phyloP scores from a whole-genome alignment of 2,329 filamentous ascomycete genomes.

The Pseudogymnoascus sp. region DNA sequence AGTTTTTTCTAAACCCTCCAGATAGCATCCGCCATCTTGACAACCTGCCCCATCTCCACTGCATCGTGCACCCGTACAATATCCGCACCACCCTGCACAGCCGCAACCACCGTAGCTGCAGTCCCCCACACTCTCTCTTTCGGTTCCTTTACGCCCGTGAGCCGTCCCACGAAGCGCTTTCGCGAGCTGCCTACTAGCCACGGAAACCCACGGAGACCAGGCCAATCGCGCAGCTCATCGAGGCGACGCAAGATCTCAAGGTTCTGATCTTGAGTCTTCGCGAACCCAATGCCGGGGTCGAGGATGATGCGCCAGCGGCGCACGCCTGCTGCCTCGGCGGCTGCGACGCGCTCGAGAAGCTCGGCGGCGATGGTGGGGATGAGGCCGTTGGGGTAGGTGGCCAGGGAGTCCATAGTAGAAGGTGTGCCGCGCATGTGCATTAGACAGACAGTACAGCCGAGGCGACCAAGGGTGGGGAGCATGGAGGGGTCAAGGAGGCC shows the following conservation, averaged over 20 bases:
- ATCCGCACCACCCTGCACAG: constrained; percentile 80
- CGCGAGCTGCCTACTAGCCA: constrained; percentile 87
- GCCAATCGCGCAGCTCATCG: constrained; percentile 55
- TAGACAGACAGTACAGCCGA: constrained; percentile 69
- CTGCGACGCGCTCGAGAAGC: constrained; percentile 55
- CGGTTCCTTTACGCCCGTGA: constrained; percentile 69
- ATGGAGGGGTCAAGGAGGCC: constrained; percentile 73
- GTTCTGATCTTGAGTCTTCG: constrained; percentile 77
- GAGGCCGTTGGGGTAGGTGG: constrained; percentile 50
- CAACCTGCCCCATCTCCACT: constrained; percentile 74
- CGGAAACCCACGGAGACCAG: constrained; percentile 61
- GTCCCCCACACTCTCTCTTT: constrained; percentile 75
- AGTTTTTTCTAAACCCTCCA: constrained; percentile 46
- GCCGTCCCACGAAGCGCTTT: constrained; percentile 78
- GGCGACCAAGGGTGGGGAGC: constrained; percentile 69
- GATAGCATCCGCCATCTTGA: constrained; percentile 86
- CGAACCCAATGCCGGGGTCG: constrained; percentile 90
- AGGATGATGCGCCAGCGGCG: constrained; percentile 90
- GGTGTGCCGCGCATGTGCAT: constrained; percentile 71
- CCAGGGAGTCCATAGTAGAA: constrained; percentile 55
- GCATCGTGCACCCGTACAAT: constrained; percentile 91
- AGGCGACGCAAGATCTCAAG: constrained; percentile 67
- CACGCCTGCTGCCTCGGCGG: constrained; percentile 73
- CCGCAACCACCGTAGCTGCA: constrained; percentile 77
- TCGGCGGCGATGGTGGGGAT: constrained; percentile 49